Base-by-base conservation (phyloP, 2,329 filamentous ascomycete species). In the Thelonectria blattea region DNA sequence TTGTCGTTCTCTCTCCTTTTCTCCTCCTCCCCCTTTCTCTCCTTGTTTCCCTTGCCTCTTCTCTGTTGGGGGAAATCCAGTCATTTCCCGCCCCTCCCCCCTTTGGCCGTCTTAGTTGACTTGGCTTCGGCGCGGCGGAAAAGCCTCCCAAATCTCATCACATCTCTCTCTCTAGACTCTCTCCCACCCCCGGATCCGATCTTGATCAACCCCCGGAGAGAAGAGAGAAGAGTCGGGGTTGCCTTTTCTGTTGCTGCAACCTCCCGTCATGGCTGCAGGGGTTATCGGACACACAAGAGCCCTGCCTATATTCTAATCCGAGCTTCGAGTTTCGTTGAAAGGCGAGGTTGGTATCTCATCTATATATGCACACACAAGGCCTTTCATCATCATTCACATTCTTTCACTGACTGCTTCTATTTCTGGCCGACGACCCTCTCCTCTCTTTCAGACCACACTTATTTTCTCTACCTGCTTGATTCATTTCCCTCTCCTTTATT, bases 31-130 rank as follows among this genome's bases (percentile, higher is more conserved):
- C n/a, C n/a, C n/a, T n/a, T n/a, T 34, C 10, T 34, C 14, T 14
- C 32, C 10, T 14, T 34, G 32, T 10, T 34, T 34, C 32, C 32
- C 10, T 24, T 24, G 22, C 22, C 34, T 14, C 6, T 24, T 30
- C 37, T 45, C 24, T 32, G 24, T 52, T 47, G 48, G 14, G 48
- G 43, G 20, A 52, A 8, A 15, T 37, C 10, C 34, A 24, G 7
- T 15, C 34, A 37, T 37, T 15, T 37, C 15, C 34, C 34, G 4
- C 34, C 34, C n/a, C n/a, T n/a, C n/a, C n/a, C n/a, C 34, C 34
- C 34, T 37, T 37, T 37, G 34, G 55, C 37, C 55, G 47, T 49
- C 48, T 42, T 49, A 49, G 56, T 18, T 34, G 34, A 14, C 34
- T 37, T 37, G 15, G 34, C 34, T 37, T 37, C 34, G 34, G 34